These are phyloP conservation scores for Gloeophyllum trabeum DNA, from an alignment of 768 basidiomycete genomes.

Conservation along the genomic window DNA sequence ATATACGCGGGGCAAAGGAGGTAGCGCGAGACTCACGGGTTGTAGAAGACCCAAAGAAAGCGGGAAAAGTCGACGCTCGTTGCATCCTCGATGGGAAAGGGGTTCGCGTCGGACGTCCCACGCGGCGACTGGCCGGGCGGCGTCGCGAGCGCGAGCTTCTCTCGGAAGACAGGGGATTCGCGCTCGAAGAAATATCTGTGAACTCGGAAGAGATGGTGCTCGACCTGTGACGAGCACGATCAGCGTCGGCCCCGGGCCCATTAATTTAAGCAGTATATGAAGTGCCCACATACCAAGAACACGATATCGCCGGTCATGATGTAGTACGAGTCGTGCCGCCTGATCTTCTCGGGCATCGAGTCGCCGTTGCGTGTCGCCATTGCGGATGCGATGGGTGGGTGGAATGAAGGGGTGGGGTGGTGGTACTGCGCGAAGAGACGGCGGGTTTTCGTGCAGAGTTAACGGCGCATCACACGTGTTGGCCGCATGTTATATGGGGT, in stretches of 20 bases:
- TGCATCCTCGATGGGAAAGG: conserved; percentile 26
- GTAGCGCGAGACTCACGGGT: conserved; percentile 29
- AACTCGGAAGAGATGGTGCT: conserved; percentile 41
- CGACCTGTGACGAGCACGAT: conserved; percentile 29
- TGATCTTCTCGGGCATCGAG: conserved; percentile 13
- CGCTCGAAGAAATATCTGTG: conserved; percentile 56
- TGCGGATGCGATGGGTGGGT: conserved; percentile 1
- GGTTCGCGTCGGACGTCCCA: conserved; percentile 15
- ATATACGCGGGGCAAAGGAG: neutral
- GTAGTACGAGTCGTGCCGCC: conserved; percentile 29
- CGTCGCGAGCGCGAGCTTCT: conserved; percentile 13
- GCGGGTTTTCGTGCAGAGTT: conserved; percentile 5
- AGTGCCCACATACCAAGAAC: conserved; percentile 31
- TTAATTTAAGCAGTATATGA: too few relatives aligned
- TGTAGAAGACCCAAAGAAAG: conserved; percentile 55
- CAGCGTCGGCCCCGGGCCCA: too few relatives aligned
- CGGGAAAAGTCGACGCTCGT: conserved; percentile 38
- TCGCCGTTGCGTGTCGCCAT: conserved; percentile 3
- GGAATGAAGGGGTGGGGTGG: conserved; percentile 4
- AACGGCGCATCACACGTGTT: conserved; percentile 10
- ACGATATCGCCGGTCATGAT: conserved; percentile 41
- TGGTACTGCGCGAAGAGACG: conserved; percentile 8
- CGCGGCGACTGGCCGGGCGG: neutral
- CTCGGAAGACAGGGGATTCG: conserved; percentile 39
- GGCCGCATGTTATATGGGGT: conserved; percentile 9